Conservation (phyloP, 2,329 filamentous ascomycete genomes). For the Macrophomina tecta region DNA sequence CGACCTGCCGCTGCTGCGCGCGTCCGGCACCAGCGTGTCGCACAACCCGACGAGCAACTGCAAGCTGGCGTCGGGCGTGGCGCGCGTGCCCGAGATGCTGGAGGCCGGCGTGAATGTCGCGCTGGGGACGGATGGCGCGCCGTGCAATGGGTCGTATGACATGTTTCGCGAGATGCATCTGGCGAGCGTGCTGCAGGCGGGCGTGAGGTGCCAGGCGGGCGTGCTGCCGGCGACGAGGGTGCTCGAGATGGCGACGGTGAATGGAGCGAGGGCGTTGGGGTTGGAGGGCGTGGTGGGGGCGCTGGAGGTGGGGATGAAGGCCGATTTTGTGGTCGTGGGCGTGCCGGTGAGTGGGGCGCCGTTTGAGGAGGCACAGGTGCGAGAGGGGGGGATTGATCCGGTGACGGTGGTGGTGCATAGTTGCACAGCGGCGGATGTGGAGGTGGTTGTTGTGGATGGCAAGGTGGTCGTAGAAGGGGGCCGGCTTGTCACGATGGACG, state of each 20-base stretch:
- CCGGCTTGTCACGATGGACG: constrained; percentile 30
- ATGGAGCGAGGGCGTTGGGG: constrained; percentile 36
- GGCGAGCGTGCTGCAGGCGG: constrained; percentile 34
- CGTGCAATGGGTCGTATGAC: constrained; percentile 41
- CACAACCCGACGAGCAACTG: constrained; percentile 37
- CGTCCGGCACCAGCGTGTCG: constrained; percentile 38
- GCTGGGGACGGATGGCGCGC: constrained; percentile 37
- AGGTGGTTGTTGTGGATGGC: constrained; percentile 35
- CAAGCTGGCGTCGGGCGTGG: constrained; percentile 36
- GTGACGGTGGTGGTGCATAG: constrained; percentile 40
- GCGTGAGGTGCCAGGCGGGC: constrained; percentile 31
- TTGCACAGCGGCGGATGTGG: constrained; percentile 31
- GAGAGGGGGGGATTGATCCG: constrained; percentile 41
- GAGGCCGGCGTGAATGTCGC: constrained; percentile 19
- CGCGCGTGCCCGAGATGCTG: constrained; percentile 34
- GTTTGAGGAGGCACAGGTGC: constrained; percentile 44
- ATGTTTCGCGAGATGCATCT: constrained; percentile 40
- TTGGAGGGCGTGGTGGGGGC: constrained; percentile 48
- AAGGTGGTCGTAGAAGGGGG: constrained; percentile 30
- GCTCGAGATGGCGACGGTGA: constrained; percentile 37
- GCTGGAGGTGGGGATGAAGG: constrained; percentile 50
- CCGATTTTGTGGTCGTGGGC: constrained; percentile 47
- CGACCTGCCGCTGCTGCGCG: constrained; percentile 48
- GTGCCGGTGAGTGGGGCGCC: constrained; percentile 37
- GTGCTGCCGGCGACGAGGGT: constrained; percentile 33